Evolutionary conservation across 768 basidiomycete genomes (phyloP), one percentile per base, ranked within the genome.

Genomic region (Polyporus arcularius): DNA sequence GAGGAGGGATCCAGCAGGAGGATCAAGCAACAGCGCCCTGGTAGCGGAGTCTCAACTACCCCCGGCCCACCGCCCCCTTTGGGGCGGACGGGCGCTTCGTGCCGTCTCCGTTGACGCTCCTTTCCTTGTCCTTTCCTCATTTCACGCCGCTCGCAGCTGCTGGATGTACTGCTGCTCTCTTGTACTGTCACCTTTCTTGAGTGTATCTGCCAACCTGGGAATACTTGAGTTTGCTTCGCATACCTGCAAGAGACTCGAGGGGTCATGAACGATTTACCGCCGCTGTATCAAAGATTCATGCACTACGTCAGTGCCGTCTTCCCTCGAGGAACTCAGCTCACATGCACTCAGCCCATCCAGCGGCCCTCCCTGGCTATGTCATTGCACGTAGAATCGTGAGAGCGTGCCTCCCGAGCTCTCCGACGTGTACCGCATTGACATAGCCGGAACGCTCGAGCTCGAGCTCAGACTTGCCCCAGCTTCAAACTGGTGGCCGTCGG

Each of bases 11-110:
- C 32, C 51, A 47, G 35, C 31, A 30, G 30, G 53, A 57, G 58
- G 55, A 65, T 46, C 60, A 50, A 43, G 57, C 56, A 58, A 57
- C 59, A 53, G 63, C 42, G 53, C 53, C 35, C 53, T 45, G 53
- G 39, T 16, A 45, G 57, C 64, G 64, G 64, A 65, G 64, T 65
- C 64, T 61, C 53, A 65, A 65, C 59, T 58, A 51, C 45, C 47
- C 32, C 31, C 48, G 53, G 53, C 41, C 42, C 41, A 32, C 58
- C 53, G 45, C 48, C 58, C 55, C 41, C 16, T 48, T 45, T 54
- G n/a, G 50, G 54, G 31, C 38, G 45, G 49, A 46, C 46, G n/a
- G 53, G 31, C 50, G 26, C 58, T 45, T 35, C 32, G 49, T 54
- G 41, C 54, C 21, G 21, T 26, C 21, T 26, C 21, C 21, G 21